Evolutionary conservation across 2,329 filamentous ascomycete species (phyloP).

Genomic region (Didymella pinodella): DNA sequence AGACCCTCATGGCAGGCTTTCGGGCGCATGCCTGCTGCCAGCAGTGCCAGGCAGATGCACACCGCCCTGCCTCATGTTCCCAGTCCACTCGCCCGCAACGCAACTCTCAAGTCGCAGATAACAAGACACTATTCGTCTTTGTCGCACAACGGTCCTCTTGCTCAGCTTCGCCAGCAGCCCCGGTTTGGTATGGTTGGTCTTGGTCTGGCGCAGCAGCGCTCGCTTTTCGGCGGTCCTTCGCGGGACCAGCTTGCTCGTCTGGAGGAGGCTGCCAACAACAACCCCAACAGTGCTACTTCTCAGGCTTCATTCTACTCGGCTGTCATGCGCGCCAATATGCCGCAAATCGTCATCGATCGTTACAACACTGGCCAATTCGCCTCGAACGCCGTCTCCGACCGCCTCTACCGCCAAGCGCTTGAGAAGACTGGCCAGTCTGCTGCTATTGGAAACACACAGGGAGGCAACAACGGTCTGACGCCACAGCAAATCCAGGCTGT

Average conservation of each 20-base stretch:
- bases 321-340: conserved; percentile 89
- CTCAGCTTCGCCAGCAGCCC: conserved; percentile 42
- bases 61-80: conserved; percentile 38
- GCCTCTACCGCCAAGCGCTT: conserved; percentile 79
- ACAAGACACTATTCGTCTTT: conserved; percentile 52
- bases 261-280: conserved; percentile 92
- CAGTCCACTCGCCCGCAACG: conserved; percentile 45
- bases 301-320: conserved; percentile 96
- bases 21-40: conserved; percentile 32
- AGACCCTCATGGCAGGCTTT: conserved; percentile 47
- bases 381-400: conserved; percentile 77
- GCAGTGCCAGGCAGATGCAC: conserved; percentile 34
- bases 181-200: conserved; percentile 48
- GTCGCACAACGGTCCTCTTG: conserved; percentile 46
- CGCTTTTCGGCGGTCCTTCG: conserved; percentile 56
- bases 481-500: conserved; percentile 76
- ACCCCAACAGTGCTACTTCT: conserved; percentile 82
- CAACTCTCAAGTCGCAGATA: conserved; percentile 35
- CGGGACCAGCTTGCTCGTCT: conserved; percentile 77
- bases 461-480: conserved; percentile 52
- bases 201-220: conserved; percentile 54
- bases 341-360: conserved; percentile 88
- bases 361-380: conserved; percentile 89
- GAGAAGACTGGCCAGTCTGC: conserved; percentile 63
- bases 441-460: conserved; percentile 32